These are phyloP conservation scores for Trichosanthes truncata DNA, from an alignment of 306 rosid genomes.

Conservation along the genomic window DNA sequence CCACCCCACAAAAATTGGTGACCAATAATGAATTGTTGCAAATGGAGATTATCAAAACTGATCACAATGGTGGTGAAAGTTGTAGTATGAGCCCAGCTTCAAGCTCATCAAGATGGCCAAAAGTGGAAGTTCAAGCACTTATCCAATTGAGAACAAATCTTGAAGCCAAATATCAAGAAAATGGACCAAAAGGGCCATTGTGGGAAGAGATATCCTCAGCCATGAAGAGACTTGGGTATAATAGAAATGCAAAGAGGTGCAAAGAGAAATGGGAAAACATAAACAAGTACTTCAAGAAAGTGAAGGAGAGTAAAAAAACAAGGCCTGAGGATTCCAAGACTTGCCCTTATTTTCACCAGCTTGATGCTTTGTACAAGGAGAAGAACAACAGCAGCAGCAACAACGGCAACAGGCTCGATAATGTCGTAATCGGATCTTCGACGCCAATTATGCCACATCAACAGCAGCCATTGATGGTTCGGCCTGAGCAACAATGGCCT, in stretches of 20 bases:
- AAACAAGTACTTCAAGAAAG: constrained; percentile 88
- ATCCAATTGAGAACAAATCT: constrained; percentile 51
- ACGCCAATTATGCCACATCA: constrained; percentile 13
- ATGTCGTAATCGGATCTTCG: background rate
- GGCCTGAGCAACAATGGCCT: constrained; percentile 88
- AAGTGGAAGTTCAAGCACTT: constrained; percentile 54
- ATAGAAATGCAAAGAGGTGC: constrained; percentile 73
- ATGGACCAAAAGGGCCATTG: constrained; percentile 67
- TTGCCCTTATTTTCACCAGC: constrained; percentile 72
- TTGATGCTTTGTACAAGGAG: constrained; percentile 57
- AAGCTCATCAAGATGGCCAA: constrained; percentile 62
- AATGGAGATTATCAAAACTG: constrained; percentile 3
- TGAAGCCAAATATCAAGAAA: constrained; percentile 58
- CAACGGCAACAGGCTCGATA: background rate
- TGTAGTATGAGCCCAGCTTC: background rate
- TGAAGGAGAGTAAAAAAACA: constrained; percentile 56
- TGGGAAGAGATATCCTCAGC: constrained; percentile 88
- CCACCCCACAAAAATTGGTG: background rate
- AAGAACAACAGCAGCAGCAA: constrained; percentile 24
- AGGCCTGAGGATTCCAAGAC: constrained; percentile 72
- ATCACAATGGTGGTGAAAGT: constrained; percentile 6
- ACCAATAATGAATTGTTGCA: background rate
- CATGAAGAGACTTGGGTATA: constrained; percentile 63
- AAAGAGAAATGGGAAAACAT: constrained; percentile 98
- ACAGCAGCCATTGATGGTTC: constrained; percentile 69